Evolutionary conservation across 1,139 yeast genomes (phyloP), one percentile per base, ranked within the genome.

Genomic region (Yamadazyma aaseri): DNA sequence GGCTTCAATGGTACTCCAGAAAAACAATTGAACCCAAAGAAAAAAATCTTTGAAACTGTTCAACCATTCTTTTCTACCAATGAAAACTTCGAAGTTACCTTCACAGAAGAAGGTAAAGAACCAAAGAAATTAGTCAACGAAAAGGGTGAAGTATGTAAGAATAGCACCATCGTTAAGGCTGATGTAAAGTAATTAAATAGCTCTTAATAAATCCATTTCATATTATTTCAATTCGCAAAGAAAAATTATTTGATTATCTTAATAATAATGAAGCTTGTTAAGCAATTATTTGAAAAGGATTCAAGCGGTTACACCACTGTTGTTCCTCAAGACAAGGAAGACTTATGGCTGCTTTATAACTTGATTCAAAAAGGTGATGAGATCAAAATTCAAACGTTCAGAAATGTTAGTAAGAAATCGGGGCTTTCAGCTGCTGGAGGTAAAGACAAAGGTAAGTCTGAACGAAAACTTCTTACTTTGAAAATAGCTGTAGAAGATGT

Each of bases 31-130:
- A 90, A 92, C 69, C 98, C 99, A 51, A 94, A 94, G 81, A 94
- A 92, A 85, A 94, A 94, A 77, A 73, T 92, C 45, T 94, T 96
- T 92, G 99, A 94, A 73, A 75, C 90, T 34, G 72, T 86, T 46
- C 98, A 94, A 71, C 97, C 97, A 33, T 72, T 75, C 40, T 90
- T 92, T 73, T 69, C 92, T 39, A 90, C 97, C 29, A 80, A 71
- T 49, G 94, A 79, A 28, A 65, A 67, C 33, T 74, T 82, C 40
- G 86, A 86, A 56, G 96, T 90, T 31, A 75, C 86, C 41, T 90
- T 76, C 73, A 82, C 82, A 51, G 83, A 73, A 51, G 95, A 86
- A 55, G 92, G 94, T 47, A 81, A 84, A 56, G 79, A 79, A 37
- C 81, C 83, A 42, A 81, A 80, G 58, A 81, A 73, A 60, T 77